A percentile compares a stretch with the other conserved stretches of the same genome.
Evolutionary conservation across 169 alveolate species (phyloP).

Genomic region (Plasmodium gonderi): DNA sequence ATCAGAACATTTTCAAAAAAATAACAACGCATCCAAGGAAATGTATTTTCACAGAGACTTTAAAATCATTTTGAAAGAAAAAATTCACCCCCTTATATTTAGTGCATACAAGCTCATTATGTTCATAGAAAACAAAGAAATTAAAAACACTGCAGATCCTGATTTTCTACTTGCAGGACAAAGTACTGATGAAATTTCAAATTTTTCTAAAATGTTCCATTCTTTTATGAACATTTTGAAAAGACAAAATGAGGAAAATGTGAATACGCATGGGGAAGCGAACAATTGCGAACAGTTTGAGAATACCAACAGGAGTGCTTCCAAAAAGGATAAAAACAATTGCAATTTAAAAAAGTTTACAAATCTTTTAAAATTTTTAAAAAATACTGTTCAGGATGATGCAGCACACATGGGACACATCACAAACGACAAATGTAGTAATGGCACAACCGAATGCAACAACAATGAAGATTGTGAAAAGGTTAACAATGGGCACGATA

Average conservation of each 20-base stretch:
- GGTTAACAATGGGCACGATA: neutral
- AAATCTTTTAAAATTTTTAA: neutral
- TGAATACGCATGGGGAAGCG: neutral
- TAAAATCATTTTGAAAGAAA: conserved; percentile 43
- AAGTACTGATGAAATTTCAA: neutral
- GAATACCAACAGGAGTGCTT: neutral
- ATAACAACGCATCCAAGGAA: neutral
- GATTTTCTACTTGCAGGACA: neutral
- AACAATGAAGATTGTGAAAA: neutral
- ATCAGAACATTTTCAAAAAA: neutral
- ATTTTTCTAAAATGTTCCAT: conserved; percentile 9
- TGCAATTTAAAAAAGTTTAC: neutral
- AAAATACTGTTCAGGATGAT: neutral
- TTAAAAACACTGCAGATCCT: conserved; percentile 4
- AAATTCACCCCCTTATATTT: conserved; percentile 58
- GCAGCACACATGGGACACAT: neutral
- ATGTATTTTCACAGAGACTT: conserved; percentile 28
- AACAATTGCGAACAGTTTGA: neutral
- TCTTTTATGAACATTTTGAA: conserved; percentile 21
- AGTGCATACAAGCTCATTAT: conserved; percentile 46
- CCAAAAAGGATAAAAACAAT: neutral
- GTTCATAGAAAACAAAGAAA: conserved; percentile 60
- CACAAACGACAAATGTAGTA: neutral
- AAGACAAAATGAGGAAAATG: neutral
- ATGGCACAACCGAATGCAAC: neutral